Evolutionary conservation across 108 stramenopile genomes (phyloP).

Genomic region (Nitzschia sp.): DNA sequence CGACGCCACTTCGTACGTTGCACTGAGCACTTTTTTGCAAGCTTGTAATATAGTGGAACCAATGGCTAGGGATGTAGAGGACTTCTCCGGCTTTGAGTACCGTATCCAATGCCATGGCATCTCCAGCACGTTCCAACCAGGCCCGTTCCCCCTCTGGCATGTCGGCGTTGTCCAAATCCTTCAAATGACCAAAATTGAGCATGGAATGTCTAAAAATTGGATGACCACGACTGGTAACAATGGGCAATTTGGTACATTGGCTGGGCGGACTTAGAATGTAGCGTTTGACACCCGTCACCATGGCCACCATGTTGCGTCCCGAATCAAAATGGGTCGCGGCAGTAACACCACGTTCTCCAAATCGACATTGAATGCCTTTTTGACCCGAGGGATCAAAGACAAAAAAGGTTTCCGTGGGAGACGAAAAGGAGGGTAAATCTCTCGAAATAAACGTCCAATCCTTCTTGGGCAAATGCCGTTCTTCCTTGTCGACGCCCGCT

Average conservation of each 20-base stretch:
- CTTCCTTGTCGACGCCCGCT: conserved; percentile 63
- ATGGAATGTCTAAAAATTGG: conserved; percentile 88
- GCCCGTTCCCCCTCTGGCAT: conserved; percentile 68
- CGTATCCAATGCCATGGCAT: conserved; percentile 72
- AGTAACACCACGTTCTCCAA: conserved; percentile 88
- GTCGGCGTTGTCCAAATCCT: conserved; percentile 44
- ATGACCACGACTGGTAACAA: conserved; percentile 58
- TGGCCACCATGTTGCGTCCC: conserved; percentile 92
- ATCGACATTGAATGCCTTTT: conserved; percentile 90
- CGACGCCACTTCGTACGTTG: conserved; percentile 83
- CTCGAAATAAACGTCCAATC: conserved; percentile 77
- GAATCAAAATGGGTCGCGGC: conserved; percentile 95
- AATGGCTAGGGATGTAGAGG: conserved; percentile 89
- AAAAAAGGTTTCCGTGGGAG: conserved; percentile 63
- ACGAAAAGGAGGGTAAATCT: conserved; percentile 78
- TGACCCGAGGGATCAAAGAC: conserved; percentile 59
- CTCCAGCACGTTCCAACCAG: conserved; percentile 59
- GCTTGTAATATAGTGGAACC: conserved; percentile 93
- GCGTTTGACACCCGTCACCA: conserved; percentile 93
- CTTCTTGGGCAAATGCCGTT: conserved; percentile 37
- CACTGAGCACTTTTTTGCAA: conserved; percentile 92
- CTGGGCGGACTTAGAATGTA: conserved; percentile 90
- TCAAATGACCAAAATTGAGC: conserved; percentile 78
- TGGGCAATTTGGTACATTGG: conserved; percentile 77
- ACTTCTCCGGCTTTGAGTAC: conserved; percentile 91